phyloP scores from a whole-genome alignment of 75 land plant genomes.

The Picea glauca region DNA sequence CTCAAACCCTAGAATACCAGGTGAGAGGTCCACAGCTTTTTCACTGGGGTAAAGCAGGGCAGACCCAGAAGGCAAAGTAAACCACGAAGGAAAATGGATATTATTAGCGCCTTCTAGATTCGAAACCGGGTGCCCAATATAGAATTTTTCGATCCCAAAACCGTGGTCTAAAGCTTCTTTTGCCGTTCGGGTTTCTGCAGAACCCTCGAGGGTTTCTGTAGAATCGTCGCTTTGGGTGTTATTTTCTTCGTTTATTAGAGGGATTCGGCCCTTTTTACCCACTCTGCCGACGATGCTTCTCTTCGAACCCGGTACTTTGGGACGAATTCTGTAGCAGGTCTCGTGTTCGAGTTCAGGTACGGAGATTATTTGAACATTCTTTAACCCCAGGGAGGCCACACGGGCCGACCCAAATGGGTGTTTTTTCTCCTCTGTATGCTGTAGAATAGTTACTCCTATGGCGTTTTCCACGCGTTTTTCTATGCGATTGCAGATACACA shows the following conservation, averaged over 20 bases:
- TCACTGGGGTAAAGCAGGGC: conserved; percentile 77
- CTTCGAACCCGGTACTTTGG: conserved; percentile 28
- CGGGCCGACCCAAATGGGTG: conserved; percentile 80
- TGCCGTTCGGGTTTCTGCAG: conserved; percentile 1
- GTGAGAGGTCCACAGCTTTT: conserved; percentile 38
- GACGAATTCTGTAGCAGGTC: conserved; percentile 32
- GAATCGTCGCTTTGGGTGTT: background rate
- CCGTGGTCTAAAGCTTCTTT: conserved; percentile 22
- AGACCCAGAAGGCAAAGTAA: conserved; percentile 50
- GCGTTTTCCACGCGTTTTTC: conserved; percentile 32
- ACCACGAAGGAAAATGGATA: conserved; percentile 20
- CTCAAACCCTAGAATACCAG: conserved; percentile 21
- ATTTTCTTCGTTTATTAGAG: background rate
- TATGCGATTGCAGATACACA: conserved; percentile 73
- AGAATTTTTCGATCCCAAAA: conserved; percentile 33
- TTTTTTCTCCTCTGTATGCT: conserved; percentile 67
- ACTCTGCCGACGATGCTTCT: conserved; percentile 21
- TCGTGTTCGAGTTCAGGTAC: conserved; percentile 52
- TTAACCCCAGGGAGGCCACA: conserved; percentile 66
- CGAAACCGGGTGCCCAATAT: background rate
- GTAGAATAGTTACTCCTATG: conserved; percentile 73
- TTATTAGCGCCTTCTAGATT: conserved; percentile 18
- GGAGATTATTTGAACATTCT: conserved; percentile 45
- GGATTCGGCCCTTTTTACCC: conserved; percentile 11
- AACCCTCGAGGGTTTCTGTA: background rate